Evolutionary conservation across 2,329 filamentous ascomycete species (phyloP).

Genomic region (Diatrype stigma): DNA sequence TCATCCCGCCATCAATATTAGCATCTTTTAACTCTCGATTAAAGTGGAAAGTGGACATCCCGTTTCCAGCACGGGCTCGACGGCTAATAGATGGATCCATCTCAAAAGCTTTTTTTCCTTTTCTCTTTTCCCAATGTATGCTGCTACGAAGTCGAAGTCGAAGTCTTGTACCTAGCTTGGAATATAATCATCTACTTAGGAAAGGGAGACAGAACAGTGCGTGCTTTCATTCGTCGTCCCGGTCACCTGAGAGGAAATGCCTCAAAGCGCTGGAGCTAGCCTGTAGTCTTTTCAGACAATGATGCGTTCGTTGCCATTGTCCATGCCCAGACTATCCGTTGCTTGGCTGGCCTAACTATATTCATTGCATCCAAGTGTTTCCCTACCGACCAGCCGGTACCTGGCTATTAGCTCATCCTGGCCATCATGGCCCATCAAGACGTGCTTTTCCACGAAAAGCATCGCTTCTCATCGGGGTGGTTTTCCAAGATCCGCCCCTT

Average conservation of each 20-base stretch:
- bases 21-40: neutral
- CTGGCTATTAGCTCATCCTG: too few species aligned
- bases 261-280: too few species aligned
- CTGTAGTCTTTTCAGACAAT: too few species aligned
- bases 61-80: neutral
- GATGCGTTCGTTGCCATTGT: too few species aligned
- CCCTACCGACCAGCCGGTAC: too few species aligned
- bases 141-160: neutral
- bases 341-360: too few species aligned
- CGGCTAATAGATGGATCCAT: neutral
- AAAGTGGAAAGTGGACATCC: neutral
- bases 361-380: too few species aligned
- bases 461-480: neutral
- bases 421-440: neutral
- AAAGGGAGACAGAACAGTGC: too few species aligned
- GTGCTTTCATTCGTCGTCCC: too few species aligned
- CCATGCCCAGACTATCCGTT: too few species aligned
- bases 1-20: neutral
- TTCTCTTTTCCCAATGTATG: neutral
- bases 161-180: neutral
- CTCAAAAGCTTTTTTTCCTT: neutral
- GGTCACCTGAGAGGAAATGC: too few species aligned
- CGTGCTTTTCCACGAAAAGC: neutral
- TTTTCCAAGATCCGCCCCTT: constrained; percentile 20
- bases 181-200: too few species aligned